phyloP scores from a whole-genome alignment of 345 rosid species.

The Syzygium grande region DNA sequence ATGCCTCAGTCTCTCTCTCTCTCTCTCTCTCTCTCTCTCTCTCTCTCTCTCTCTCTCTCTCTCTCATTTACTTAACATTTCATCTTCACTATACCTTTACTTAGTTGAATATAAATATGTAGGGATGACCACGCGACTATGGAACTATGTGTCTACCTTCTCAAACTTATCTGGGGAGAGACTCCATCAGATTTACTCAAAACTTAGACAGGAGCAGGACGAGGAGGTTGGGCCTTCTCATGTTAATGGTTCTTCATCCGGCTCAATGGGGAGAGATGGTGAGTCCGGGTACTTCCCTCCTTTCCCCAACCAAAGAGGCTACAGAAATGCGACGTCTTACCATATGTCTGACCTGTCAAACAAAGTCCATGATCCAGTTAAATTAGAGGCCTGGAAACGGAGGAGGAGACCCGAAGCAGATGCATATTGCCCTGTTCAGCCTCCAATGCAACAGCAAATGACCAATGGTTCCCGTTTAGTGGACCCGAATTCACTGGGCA shows the following conservation, averaged over 20 bases:
- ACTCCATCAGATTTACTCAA: slow-evolving; percentile 87
- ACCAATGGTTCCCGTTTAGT: slow-evolving; percentile 24
- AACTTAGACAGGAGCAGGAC: slow-evolving; percentile 70
- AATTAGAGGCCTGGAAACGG: slow-evolving; percentile 89
- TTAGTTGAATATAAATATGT: background rate
- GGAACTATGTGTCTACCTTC: slow-evolving; percentile 94
- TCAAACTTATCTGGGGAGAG: slow-evolving; percentile 89
- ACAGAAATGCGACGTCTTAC: slow-evolving; percentile 28
- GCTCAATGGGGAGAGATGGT: slow-evolving; percentile 4
- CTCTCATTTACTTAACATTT: background rate
- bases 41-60: background rate
- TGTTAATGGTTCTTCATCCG: slow-evolving; percentile 39
- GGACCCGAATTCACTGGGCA: slow-evolving; percentile 80
- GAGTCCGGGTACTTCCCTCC: slow-evolving; percentile 37
- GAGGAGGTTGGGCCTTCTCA: slow-evolving; percentile 76
- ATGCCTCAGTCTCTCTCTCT: background rate
- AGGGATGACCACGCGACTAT: slow-evolving; percentile 83
- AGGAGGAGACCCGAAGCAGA: slow-evolving; percentile 66
- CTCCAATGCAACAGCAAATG: slow-evolving; percentile 31
- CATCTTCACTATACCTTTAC: background rate
- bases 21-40: background rate
- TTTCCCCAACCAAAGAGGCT: slow-evolving; percentile 40
- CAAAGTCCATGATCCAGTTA: slow-evolving; percentile 60
- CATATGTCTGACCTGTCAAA: slow-evolving; percentile 43
- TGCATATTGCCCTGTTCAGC: slow-evolving; percentile 27